Base-by-base conservation (phyloP, 768 basidiomycete species). In the Dentipellis sp. region DNA sequence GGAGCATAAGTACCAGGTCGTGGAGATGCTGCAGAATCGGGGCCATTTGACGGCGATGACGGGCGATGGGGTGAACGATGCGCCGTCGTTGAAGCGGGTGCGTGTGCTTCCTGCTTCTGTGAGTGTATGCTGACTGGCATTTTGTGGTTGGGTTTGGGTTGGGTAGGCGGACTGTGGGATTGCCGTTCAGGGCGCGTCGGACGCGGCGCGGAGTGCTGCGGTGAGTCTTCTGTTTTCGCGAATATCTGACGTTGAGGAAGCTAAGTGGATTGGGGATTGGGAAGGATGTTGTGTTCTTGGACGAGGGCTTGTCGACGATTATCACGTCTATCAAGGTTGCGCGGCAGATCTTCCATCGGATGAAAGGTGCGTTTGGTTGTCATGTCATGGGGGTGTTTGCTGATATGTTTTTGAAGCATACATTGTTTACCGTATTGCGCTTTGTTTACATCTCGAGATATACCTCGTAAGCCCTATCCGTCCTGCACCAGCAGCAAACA, bases 311-410 rank as follows among this genome's bases (percentile, higher is more conserved):
- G 6, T 65, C 60, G 35, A 68, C 70, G 10, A 72, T 70, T 56
- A 75, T 78, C 58, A 75, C 74, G 8, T 65, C 71, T 50, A 75
- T 78, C 66, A 77, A 77, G 62, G 75, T 74, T 3, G 73, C 76
- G 2, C 67, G 76, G 21, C 74, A 76, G 62, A 78, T 78, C 60
- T 78, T 78, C 68, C 75, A 78, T 59, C 70, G 76, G 48, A 73
- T 74, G 76, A 72, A 73, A 64, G 73, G 71, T 52, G 67, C 65
- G 60, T 67, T 70, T 53, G 63, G 68, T 52, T 63, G 56, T 67
- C 68, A 58, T 67, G 17, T 17, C 17, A 12, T 17, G 36, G 38
- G 34, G 14, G 19, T 37, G 14, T n/a, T 16, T 37, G 14, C 37
- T 17, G 38, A 39, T 40, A 36, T 21, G 16, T 67, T 38, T 70